phyloP scores from a whole-genome alignment of 495 filamentous ascomycete species.

The Pyrenula aspistea region DNA sequence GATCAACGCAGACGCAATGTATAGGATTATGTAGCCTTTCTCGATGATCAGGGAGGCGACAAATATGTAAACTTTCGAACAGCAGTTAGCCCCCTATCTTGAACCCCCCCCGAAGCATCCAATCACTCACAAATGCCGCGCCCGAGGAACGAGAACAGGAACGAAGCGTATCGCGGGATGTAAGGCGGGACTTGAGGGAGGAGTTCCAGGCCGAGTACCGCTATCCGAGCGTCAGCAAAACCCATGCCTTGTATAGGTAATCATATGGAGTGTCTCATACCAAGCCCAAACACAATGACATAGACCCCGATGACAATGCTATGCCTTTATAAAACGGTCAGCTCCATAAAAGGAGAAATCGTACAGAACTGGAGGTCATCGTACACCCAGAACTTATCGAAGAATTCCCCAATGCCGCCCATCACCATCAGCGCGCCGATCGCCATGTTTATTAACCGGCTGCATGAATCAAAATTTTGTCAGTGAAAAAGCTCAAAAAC shows the following conservation, averaged over 20 bases:
- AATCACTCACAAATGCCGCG: slow-evolving; percentile 76
- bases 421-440: slow-evolving; percentile 81
- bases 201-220: slow-evolving; percentile 55
- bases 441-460: slow-evolving; percentile 86
- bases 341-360: neutral
- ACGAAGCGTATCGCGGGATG: slow-evolving; percentile 83
- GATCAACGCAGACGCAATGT: slow-evolving; percentile 59
- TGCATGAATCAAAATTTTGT: slow-evolving; percentile 20
- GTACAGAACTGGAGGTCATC: neutral
- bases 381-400: slow-evolving; percentile 23
- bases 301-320: slow-evolving; percentile 71
- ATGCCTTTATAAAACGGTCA: slow-evolving; percentile 11
- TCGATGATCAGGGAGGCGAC: slow-evolving; percentile 69
- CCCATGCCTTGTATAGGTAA: slow-evolving; percentile 7
- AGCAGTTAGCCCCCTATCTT: neutral
- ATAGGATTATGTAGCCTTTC: slow-evolving; percentile 40
- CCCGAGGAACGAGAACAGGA: slow-evolving; percentile 94
- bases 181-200: slow-evolving; percentile 77
- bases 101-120: neutral
- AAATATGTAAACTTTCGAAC: slow-evolving; percentile 79
- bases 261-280: slow-evolving; percentile 48
- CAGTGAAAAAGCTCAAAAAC: neutral
- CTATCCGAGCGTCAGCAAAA: slow-evolving; percentile 8
- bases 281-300: slow-evolving; percentile 78
- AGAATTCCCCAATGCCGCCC: slow-evolving; percentile 86